These are phyloP conservation scores for Solanum habrochaites DNA, from an alignment of 257 asterid species.

Conservation along the genomic window DNA sequence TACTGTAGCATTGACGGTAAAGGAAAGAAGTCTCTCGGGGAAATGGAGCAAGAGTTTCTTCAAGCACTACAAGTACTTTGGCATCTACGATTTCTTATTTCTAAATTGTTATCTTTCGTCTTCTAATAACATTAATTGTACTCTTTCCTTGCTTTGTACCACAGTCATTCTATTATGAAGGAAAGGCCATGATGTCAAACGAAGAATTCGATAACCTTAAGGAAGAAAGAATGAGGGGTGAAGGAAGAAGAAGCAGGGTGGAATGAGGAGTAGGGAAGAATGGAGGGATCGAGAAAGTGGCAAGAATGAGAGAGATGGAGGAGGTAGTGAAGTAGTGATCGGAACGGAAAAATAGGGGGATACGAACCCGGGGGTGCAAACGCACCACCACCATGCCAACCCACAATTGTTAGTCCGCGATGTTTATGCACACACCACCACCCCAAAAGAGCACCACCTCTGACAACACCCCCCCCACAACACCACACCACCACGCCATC, in stretches of 20 bases:
- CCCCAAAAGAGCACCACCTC: too few relatives aligned
- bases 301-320: too few relatives aligned
- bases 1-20: conserved; percentile 72
- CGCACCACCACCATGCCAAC: too few relatives aligned
- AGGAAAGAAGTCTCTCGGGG: conserved; percentile 66
- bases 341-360: too few relatives aligned
- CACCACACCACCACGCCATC: too few relatives aligned
- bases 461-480: too few relatives aligned
- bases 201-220: conserved; percentile 96
- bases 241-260: conserved; percentile 99
- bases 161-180: conserved; percentile 94
- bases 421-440: too few relatives aligned
- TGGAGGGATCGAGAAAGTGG: too few relatives aligned
- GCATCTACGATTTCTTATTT: neutral
- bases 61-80: conserved; percentile 76
- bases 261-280: too few relatives aligned
- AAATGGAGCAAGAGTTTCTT: conserved; percentile 97
- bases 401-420: too few relatives aligned
- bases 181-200: conserved; percentile 90
- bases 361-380: too few relatives aligned
- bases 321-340: too few relatives aligned
- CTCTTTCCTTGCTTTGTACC: conserved; percentile 11
- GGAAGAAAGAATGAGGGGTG: conserved; percentile 99
- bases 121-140: neutral
- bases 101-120: neutral